A percentile compares a stretch with the other conserved stretches of the same genome.
These are phyloP conservation scores for Epichloe aotearoae DNA, from an alignment of 2,329 filamentous ascomycete species.

Conservation along the genomic window DNA sequence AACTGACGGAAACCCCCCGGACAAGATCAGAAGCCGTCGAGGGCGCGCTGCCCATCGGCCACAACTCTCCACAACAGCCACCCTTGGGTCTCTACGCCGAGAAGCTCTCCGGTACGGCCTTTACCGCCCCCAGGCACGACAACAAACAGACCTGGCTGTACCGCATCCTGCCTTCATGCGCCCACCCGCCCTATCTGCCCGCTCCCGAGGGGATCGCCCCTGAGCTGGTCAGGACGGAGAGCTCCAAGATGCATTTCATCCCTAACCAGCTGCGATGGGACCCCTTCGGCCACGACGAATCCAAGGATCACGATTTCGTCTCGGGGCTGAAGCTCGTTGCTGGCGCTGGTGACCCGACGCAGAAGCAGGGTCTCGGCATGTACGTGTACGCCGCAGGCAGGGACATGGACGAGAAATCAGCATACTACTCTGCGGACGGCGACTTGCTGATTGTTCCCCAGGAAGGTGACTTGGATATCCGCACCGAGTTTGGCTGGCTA, in stretches of 20 bases:
- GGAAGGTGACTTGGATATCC: conserved; percentile 59
- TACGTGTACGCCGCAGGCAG: conserved; percentile 68
- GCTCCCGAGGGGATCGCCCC: conserved; percentile 19
- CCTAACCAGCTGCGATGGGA: conserved; percentile 81
- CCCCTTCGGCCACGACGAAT: conserved; percentile 60
- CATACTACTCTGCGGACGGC: conserved; percentile 76
- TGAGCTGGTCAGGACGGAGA: conserved; percentile 8
- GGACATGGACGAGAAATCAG: conserved; percentile 60
- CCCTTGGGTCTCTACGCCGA: conserved; percentile 72
- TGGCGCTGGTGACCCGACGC: conserved; percentile 64
- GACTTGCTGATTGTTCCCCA: conserved; percentile 68
- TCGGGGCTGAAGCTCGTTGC: conserved; percentile 56
- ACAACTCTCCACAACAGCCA: conserved; percentile 73
- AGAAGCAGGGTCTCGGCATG: conserved; percentile 69
- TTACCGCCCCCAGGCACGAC: conserved; percentile 54
- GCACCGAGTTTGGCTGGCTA: conserved; percentile 62
- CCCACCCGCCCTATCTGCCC: conserved; percentile 43
- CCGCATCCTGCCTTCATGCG: conserved; percentile 51
- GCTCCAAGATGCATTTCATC: conserved; percentile 21
- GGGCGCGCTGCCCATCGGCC: conserved; percentile 58
- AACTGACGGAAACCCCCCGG: neutral
- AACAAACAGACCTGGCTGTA: conserved; percentile 65
- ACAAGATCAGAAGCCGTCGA: conserved; percentile 65
- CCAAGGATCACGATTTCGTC: conserved; percentile 34
- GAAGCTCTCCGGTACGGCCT: conserved; percentile 60